phyloP scores from a whole-genome alignment of 495 filamentous ascomycete genomes.

The Trichocladium antarcticum region DNA sequence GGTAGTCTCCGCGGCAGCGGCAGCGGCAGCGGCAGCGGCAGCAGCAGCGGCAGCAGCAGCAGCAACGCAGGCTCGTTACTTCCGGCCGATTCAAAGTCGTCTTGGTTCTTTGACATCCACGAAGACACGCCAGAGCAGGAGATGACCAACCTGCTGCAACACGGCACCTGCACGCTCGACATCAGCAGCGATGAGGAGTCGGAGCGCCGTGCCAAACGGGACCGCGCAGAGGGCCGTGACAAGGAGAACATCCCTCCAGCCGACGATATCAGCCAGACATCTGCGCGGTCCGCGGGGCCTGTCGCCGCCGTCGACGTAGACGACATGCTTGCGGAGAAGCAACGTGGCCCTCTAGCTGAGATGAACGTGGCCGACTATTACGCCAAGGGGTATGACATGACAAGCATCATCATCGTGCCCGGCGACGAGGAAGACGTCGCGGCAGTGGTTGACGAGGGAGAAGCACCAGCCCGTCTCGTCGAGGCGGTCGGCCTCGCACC shows the following conservation, averaged over 20 bases:
- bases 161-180: slow-evolving; percentile 75
- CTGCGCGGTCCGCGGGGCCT: slow-evolving; percentile 13
- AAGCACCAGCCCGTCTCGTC: too few relatives aligned
- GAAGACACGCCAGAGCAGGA: slow-evolving; percentile 85
- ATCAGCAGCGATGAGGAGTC: slow-evolving; percentile 62
- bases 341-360: slow-evolving; percentile 58
- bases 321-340: slow-evolving; percentile 39
- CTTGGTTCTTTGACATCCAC: slow-evolving; percentile 91
- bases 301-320: slow-evolving; percentile 15
- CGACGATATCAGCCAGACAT: slow-evolving; percentile 46
- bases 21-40: slow-evolving; percentile 6
- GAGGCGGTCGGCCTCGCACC: too few relatives aligned
- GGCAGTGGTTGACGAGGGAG: slow-evolving; percentile 12
- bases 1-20: slow-evolving; percentile 20
- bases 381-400: slow-evolving; percentile 52
- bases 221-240: slow-evolving; percentile 49
- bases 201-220: slow-evolving; percentile 42
- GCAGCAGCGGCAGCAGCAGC: slow-evolving; percentile 5
- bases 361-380: slow-evolving; percentile 65
- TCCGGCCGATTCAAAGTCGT: slow-evolving; percentile 43
- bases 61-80: slow-evolving; percentile 11
- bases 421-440: slow-evolving; percentile 43
- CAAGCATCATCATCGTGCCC: slow-evolving; percentile 47
- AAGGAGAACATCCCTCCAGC: slow-evolving; percentile 87
- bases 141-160: slow-evolving; percentile 81